A percentile compares a stretch with the other conserved stretches of the same genome.
Evolutionary conservation across 345 rosid genomes (phyloP).

Genomic region (Aquilaria sinensis): DNA sequence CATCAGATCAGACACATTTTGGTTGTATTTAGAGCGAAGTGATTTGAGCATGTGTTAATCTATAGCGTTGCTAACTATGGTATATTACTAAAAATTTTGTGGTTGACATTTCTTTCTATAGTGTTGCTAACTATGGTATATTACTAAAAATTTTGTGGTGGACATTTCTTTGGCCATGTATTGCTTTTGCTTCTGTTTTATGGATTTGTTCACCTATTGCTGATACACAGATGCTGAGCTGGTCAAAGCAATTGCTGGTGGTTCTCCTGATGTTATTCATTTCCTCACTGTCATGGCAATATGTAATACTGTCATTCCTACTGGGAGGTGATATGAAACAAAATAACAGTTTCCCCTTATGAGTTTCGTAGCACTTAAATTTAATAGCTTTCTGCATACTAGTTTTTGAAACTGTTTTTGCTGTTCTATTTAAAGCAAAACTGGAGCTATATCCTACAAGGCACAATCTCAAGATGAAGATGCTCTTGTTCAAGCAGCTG

Average conservation of each 20-base stretch:
- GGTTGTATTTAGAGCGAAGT: too few relatives aligned
- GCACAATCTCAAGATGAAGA: constrained; percentile 99
- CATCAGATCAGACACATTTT: too few relatives aligned
- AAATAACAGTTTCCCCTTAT: not conserved
- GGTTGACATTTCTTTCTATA: too few relatives aligned
- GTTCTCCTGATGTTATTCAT: constrained; percentile 74
- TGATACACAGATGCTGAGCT: constrained; percentile 50
- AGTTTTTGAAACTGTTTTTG: not conserved
- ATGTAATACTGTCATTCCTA: constrained; percentile 91
- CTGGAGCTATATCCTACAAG: constrained; percentile 71
- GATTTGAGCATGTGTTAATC: too few relatives aligned
- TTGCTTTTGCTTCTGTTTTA: too few relatives aligned
- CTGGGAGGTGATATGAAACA: constrained; percentile 48
- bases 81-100: too few relatives aligned
- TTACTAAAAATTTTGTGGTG: too few relatives aligned
- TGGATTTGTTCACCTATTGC: not conserved
- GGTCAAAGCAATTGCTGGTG: constrained; percentile 61
- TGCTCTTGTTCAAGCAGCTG: constrained; percentile 96
- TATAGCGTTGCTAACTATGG: too few relatives aligned
- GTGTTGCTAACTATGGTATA: too few relatives aligned
- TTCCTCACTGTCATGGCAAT: constrained; percentile 93
- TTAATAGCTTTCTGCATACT: constrained; percentile 1
- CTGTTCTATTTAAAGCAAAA: constrained; percentile 49
- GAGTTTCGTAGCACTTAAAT: not conserved
- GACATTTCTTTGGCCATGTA: too few relatives aligned